Base-by-base conservation (phyloP, 257 asterid species). In the Solanum pennellii region DNA sequence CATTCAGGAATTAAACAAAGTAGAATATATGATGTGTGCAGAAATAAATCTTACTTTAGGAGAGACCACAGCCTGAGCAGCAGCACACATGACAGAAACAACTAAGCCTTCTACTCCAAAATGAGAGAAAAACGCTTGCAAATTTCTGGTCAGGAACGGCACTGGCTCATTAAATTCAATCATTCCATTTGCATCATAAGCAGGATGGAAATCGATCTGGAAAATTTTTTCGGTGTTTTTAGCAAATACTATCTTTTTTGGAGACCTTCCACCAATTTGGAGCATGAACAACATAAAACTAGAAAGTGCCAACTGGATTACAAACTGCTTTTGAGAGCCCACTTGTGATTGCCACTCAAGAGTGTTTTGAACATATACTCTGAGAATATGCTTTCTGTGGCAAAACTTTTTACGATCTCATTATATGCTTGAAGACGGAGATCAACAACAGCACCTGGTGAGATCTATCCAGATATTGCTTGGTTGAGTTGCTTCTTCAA, bases 141-240 rank as follows among this genome's bases (percentile, higher is more conserved):
- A 94, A 86, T 97, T 97, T 92, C 99, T 94, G 4, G 99, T 97
- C 93, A 97, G 89, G 93, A 97, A 97, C 74, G 99, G 99, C 86
- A 97, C 99, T 2, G 98, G 98, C 89, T 97, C 99, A 75, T 92
- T 96, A 60, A 96, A 95, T 92, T 97, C 99, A 33, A 97, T 96
- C 99, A 96, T 95, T 84, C 99, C 99, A 89, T 96, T 96, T 4
- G 95, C 90, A 92, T 96, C 99, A 90, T 97, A 97, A 31, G 99
- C 98, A 14, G 99, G 99, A 89, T 97, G 99, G 82, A 97, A 97
- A 91, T 97, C 99, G 37, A 99, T 94, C 93, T 97, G 99, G 89
- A 97, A 97, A 86, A 93, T 95, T 87, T 94, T 97, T 89, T 99
- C 98, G 0, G 99, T 97, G 92, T 95, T 97, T 91, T 97, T 97